A percentile compares a stretch with the other conserved stretches of the same genome.
These are phyloP conservation scores for Acanthamoeba lenticulata DNA, from an alignment of 208 protist genomes.

Conservation along the genomic window DNA sequence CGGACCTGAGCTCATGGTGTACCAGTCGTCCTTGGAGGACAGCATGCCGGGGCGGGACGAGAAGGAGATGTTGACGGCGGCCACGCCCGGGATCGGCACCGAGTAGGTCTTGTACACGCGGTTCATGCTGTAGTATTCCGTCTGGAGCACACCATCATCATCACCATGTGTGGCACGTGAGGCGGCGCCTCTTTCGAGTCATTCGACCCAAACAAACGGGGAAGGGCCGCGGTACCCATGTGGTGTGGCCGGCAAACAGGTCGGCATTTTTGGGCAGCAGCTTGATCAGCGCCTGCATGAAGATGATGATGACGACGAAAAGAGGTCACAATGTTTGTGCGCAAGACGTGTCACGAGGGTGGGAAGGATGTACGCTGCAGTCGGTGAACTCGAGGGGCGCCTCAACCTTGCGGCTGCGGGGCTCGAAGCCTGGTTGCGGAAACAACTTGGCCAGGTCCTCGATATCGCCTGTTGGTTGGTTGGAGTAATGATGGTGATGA, in stretches of 20 bases:
- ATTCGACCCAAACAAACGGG: too few species aligned
- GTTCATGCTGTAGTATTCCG: constrained; percentile 81
- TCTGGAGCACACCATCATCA: too few species aligned
- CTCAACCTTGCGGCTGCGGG: background rate
- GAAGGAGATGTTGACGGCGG: constrained; percentile 81
- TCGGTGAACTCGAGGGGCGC: constrained; percentile 14
- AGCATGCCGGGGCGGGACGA: constrained; percentile 88
- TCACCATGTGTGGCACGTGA: too few species aligned
- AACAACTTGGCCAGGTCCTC: background rate
- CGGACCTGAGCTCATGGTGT: constrained; percentile 82
- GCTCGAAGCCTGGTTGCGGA: background rate
- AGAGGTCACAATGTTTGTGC: too few species aligned
- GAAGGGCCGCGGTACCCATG: constrained; percentile 25
- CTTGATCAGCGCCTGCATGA: background rate
- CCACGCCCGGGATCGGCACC: constrained; percentile 18
- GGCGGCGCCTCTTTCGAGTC: too few species aligned
- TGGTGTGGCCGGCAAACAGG: constrained; percentile 68
- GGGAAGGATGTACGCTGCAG: background rate
- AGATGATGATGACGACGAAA: background rate
- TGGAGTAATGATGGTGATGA: too few species aligned
- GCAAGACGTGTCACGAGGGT: too few species aligned
- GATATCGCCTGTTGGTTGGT: background rate
- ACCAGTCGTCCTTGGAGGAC: constrained; percentile 92
- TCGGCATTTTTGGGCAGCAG: background rate
- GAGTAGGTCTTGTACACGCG: constrained; percentile 86